Evolutionary conservation across 164 flowering plant species (phyloP).

Genomic region (Aristolochia californica): DNA sequence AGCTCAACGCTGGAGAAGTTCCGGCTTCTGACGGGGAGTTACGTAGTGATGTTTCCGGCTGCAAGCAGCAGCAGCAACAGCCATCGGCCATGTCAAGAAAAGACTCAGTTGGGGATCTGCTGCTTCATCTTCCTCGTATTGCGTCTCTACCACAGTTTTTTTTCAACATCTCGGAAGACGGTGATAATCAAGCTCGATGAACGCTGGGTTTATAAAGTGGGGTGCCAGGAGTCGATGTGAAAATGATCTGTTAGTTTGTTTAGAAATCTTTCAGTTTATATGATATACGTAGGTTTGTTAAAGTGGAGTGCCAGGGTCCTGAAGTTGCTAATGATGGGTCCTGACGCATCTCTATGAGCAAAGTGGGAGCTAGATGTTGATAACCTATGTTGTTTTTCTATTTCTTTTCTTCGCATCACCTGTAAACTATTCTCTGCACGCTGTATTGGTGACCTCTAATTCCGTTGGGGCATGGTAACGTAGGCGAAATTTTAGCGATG

Average conservation of each 20-base stretch:
- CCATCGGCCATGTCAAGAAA: slow-evolving; percentile 50
- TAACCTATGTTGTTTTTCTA: neutral
- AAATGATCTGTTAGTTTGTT: neutral
- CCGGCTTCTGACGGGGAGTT: slow-evolving; percentile 15
- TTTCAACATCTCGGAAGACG: slow-evolving; percentile 62
- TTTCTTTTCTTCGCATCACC: no score
- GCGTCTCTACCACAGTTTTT: slow-evolving; percentile 78
- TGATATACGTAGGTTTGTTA: neutral
- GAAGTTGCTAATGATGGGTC: slow-evolving; percentile 8
- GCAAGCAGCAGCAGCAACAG: slow-evolving; percentile 22
- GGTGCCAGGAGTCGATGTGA: neutral
- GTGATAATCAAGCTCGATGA: slow-evolving; percentile 35
- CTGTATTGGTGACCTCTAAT: no score
- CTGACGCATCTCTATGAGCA: neutral
- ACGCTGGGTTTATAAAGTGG: neutral
- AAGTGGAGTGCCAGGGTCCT: neutral
- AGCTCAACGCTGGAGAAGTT: slow-evolving; percentile 7
- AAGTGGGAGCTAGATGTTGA: neutral
- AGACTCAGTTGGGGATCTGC: slow-evolving; percentile 71
- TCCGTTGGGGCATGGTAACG: no score
- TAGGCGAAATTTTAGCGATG: no score
- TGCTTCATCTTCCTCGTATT: slow-evolving; percentile 79
- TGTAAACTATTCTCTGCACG: no score
- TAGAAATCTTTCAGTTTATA: neutral
- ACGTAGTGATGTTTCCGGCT: slow-evolving; percentile 17